These are phyloP conservation scores for Diaporthe sp. DNA, from an alignment of 2,329 filamentous ascomycete species.

Conservation along the genomic window DNA sequence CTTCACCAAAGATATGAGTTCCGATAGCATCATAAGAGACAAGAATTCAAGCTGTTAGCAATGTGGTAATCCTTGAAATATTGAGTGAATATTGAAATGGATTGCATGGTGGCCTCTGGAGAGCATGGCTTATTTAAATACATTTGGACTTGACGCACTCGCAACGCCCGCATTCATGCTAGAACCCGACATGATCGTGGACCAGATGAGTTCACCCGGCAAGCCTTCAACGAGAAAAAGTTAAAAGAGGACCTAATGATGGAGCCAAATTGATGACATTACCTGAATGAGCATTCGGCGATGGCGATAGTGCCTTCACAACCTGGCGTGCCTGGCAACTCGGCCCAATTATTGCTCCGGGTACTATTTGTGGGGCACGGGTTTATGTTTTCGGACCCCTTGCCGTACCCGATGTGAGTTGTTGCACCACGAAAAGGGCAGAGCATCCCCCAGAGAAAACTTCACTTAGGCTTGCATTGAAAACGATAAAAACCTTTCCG, in stretches of 20 bases:
- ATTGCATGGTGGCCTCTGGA: background rate
- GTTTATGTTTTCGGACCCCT: constrained; percentile 1
- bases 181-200: background rate
- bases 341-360: constrained; percentile 4
- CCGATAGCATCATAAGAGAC: background rate
- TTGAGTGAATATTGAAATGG: background rate
- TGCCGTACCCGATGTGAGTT: background rate
- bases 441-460: background rate
- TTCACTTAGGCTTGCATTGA: background rate
- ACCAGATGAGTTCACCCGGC: background rate
- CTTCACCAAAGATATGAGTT: background rate
- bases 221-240: background rate
- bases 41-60: background rate
- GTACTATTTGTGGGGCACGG: background rate
- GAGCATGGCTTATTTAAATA: background rate
- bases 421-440: background rate
- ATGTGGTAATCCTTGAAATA: background rate
- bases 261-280: background rate
- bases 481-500: background rate
- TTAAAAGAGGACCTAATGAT: background rate
- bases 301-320: background rate
- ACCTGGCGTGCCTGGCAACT: background rate
- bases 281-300: background rate
- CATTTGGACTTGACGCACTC: background rate
- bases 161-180: background rate